Base-by-base conservation (phyloP, 2,329 filamentous ascomycete genomes). In the Coniochaeta prunicola region DNA sequence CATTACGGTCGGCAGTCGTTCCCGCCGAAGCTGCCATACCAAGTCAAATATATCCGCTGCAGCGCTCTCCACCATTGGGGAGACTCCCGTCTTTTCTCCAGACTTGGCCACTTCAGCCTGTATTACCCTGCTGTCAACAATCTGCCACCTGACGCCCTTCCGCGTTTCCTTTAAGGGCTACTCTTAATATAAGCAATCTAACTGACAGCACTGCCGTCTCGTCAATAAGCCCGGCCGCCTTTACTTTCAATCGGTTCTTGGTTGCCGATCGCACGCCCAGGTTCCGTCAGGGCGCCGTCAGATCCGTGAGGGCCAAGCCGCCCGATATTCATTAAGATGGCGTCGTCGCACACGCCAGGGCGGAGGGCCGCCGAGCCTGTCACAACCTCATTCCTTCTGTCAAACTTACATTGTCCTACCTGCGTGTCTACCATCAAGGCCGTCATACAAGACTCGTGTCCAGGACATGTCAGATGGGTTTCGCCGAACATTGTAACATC, bases 341-440 rank as follows among this genome's bases (percentile, higher is more conserved):
- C 62, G 30, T 53, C 62, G 42, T 63, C 59, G 6, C 57, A 56
- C 48, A 31, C n/a, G 48, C 26, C 36, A 40, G 38, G 56, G 24
- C 28, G 38, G 55, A 21, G 28, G 53, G 19, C 34, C 17, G 36
- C 30, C 30, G 36, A 21, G 21, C 21, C 53, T 33, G 70, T 77
- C 60, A 81, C 78, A 13, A 87, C 83, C 1, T 86, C 83, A 34
- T 84, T 88, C 67, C 78, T 91, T 61, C 76, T 92, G 64, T 83
- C 80, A 62, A 91, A 92, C 70, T 78, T 92, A n/a, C 89, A 92
- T 73, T 91, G 89, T 74, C 85, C 88, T 15, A 89, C 87, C 61
- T 92, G 89, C 70, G 84, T 90, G 56, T 80, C 82, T 36, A 78
- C 80, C 64, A 90, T 92, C 67, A 79, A 84, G 66, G 75, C 80